Evolutionary conservation across 1,284 basidiomycete species (phyloP), one percentile per base, ranked within the genome.

Genomic region (Apiotrichum veenhuisii): DNA sequence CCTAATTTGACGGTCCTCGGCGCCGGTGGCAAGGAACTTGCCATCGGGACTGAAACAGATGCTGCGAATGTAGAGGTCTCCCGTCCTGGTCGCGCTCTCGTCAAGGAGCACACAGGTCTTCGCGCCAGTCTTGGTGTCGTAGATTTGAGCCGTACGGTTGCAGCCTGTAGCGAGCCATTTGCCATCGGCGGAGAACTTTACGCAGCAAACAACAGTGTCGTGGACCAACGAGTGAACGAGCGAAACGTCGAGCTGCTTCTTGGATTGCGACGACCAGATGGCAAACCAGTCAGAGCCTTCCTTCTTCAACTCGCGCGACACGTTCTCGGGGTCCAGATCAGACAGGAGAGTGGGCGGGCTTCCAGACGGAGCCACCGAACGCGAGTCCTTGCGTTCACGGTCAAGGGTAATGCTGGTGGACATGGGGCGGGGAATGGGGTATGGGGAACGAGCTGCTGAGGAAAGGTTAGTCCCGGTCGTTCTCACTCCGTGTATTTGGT

Each of bases 281-380:
- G 91, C 92, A 69, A 94, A 89, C 95, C 95, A 98, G 76, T 98
- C 96, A 37, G 81, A 79, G 0, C 92, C 94, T 73, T 93, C 89
- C 76, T 89, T 90, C 66, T 83, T 83, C 53, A 82, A 69, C 47
- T 82, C 81, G 47, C 78, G 73, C 22, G 80, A 78, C 20, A 82
- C 78, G 42, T 77, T 77, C 3, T 80, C 80, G 10, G 79, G 79
- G 56, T 82, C 80, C 25, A 81, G 73, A 55, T 80, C 77, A 50
- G 75, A 75, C 0, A 79, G 61, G 27, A 79, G 67, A 5, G 72
- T 72, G n/a, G 74, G 41, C 55, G 54, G 48, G 62, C 67, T 57
- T 40, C 49, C 40, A 17, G 54, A 52, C 5, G 50, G 40, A 12
- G 43, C 45, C 11, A 47, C 42, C 25, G 53, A 46, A 42, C 51